Evolutionary conservation across 139 green algal species (phyloP), one percentile per base, ranked within the genome.

Genomic region (Chlamydomonas eustigma): DNA sequence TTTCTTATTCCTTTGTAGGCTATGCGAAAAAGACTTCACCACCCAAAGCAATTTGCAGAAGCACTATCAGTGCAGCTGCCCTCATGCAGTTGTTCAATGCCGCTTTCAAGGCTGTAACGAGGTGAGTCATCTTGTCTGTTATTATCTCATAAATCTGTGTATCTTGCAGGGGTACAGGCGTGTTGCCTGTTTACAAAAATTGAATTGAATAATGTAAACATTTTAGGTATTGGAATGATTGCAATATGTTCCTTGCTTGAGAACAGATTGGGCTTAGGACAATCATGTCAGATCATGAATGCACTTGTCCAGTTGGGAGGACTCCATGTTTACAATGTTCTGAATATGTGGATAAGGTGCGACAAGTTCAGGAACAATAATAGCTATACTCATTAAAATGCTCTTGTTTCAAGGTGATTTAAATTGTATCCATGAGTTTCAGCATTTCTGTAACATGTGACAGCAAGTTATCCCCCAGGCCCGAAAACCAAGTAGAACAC

Each of bases 101-200:
- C 75, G 75, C 35, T 80, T 76, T 44, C 65, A 66, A 4, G 75
- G 38, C 66, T 80, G 75, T 66, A 58, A 12, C 12, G 12, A 58
- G 44, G 44, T 58, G 18, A 28, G 44, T n/a, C n/a, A n/a, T n/a
- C n/a, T n/a, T n/a, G n/a, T n/a, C n/a, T n/a, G n/a, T n/a, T n/a
- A n/a, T n/a, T n/a, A n/a, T n/a, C n/a, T n/a, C n/a, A n/a, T n/a
- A n/a, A n/a, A n/a, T n/a, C n/a, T n/a, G n/a, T n/a, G n/a, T n/a
- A n/a, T n/a, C n/a, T n/a, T n/a, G n/a, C n/a, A n/a, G n/a, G n/a
- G n/a, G n/a, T n/a, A n/a, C n/a, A n/a, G n/a, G n/a, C n/a, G n/a
- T n/a, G n/a, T n/a, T n/a, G n/a, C n/a, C n/a, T n/a, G n/a, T n/a
- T n/a, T n/a, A n/a, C n/a, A n/a, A n/a, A n/a, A n/a, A n/a, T n/a